A percentile compares a stretch with the other conserved stretches of the same genome.
phyloP scores from a whole-genome alignment of 345 rosid species.

The Eucalyptus shirleyi region DNA sequence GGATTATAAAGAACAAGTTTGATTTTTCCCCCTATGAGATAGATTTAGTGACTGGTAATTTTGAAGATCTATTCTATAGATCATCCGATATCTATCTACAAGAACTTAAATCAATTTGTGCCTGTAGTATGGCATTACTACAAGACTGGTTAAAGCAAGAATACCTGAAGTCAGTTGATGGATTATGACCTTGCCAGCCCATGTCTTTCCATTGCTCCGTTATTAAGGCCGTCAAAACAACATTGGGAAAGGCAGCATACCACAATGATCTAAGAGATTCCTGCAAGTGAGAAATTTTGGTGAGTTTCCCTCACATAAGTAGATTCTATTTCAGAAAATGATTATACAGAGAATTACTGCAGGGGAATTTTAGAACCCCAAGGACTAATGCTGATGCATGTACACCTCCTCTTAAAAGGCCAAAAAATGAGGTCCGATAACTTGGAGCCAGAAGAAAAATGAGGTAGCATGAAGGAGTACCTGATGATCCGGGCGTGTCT shows the following conservation, averaged over 20 bases:
- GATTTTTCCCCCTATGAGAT: not conserved
- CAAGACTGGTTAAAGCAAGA: not conserved
- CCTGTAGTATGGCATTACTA: not conserved
- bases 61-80: not conserved
- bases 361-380: not conserved
- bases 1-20: not conserved
- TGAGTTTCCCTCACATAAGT: not conserved
- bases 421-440: not conserved
- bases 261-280: constrained; percentile 81
- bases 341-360: not conserved
- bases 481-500: constrained; percentile 79
- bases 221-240: constrained; percentile 49
- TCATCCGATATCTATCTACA: not conserved
- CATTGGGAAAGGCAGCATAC: constrained; percentile 63
- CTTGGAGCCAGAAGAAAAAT: not conserved
- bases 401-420: not conserved
- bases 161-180: constrained; percentile 96
- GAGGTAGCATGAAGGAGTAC: constrained; percentile 19
- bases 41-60: not conserved
- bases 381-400: not conserved
- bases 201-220: constrained; percentile 98
- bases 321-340: not conserved
- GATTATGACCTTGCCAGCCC: constrained; percentile 99
- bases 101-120: not conserved
- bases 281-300: constrained; percentile 16